Percentiles rank a stretch among this genome's conserved stretches.
Conservation (phyloP, 192 early-diverging fungal species). For the Backusella westeae region DNA sequence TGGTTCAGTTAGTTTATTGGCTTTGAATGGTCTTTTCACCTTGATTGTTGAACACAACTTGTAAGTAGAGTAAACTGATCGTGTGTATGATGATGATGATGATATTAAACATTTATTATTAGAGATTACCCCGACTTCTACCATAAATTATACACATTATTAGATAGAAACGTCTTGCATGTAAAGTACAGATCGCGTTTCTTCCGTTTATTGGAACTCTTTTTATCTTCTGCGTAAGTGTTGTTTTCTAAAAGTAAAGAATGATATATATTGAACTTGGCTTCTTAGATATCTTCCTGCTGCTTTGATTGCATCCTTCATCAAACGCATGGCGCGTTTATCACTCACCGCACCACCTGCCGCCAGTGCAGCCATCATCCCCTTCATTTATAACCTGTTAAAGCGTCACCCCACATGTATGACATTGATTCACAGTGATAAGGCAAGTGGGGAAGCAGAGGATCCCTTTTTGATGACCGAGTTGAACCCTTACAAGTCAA, state of each 20-base stretch:
- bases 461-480: slow-evolving; percentile 59
- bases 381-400: slow-evolving; percentile 90
- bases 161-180: slow-evolving; percentile 88
- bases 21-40: slow-evolving; percentile 94
- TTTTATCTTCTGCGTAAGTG: slow-evolving; percentile 82
- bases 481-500: slow-evolving; percentile 73
- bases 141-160: slow-evolving; percentile 86
- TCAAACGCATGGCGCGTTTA: slow-evolving; percentile 87
- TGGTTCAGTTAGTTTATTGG: slow-evolving; percentile 85
- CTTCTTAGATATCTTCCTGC: slow-evolving; percentile 74
- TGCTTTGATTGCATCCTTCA: slow-evolving; percentile 89
- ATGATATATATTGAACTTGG: background rate
- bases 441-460: slow-evolving; percentile 23
- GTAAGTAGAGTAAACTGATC: slow-evolving; percentile 41
- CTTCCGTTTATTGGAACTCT: slow-evolving; percentile 88
- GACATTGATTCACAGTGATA: slow-evolving; percentile 75
- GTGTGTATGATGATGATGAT: no score
- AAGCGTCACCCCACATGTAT: slow-evolving; percentile 91
- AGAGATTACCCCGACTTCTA: slow-evolving; percentile 99
- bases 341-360: slow-evolving; percentile 83
- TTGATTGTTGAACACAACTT: slow-evolving; percentile 94
- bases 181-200: slow-evolving; percentile 95
- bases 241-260: background rate
- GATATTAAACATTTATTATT: background rate
- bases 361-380: slow-evolving; percentile 81